Percentiles rank a stretch among this genome's conserved stretches.
Conservation (phyloP, 352 stramenopile genomes). For the Lagenidium giganteum region DNA sequence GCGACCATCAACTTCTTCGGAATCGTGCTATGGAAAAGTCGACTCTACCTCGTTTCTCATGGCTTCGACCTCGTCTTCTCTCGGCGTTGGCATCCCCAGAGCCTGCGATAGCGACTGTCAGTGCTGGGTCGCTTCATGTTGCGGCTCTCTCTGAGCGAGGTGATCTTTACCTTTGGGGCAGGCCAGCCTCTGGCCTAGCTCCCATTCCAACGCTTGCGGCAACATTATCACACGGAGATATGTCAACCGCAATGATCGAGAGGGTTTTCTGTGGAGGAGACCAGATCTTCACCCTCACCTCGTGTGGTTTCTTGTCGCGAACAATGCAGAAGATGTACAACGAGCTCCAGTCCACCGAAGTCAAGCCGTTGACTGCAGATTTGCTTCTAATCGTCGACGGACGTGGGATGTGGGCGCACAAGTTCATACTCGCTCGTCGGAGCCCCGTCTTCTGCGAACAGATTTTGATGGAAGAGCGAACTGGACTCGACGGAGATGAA, state of each 20-base stretch:
- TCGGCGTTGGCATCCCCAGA: slow-evolving; percentile 30
- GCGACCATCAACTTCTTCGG: slow-evolving; percentile 27
- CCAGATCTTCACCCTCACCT: slow-evolving; percentile 39
- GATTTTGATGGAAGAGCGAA: slow-evolving; percentile 42
- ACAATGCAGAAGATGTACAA: slow-evolving; percentile 32
- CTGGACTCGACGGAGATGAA: slow-evolving; percentile 2
- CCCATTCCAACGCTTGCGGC: slow-evolving; percentile 10
- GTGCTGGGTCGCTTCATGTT: slow-evolving; percentile 84
- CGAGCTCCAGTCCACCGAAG: slow-evolving; percentile 1
- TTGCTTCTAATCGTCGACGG: slow-evolving; percentile 46
- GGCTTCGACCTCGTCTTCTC: slow-evolving; percentile 27
- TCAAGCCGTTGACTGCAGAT: slow-evolving; percentile 15
- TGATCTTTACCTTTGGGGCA: slow-evolving; percentile 91
- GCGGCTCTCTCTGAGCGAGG: slow-evolving; percentile 81
- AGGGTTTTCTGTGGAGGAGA: slow-evolving; percentile 44
- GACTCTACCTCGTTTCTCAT: slow-evolving; percentile 23
- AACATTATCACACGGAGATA: background rate
- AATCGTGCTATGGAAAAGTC: background rate
- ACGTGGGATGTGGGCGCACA: slow-evolving; percentile 35
- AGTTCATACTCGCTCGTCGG: slow-evolving; percentile 49
- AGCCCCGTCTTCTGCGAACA: slow-evolving; percentile 46
- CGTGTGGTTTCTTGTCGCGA: slow-evolving; percentile 39
- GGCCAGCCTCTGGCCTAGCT: slow-evolving; percentile 3
- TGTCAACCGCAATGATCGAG: slow-evolving; percentile 20
- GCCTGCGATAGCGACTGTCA: slow-evolving; percentile 45